These are phyloP conservation scores for Kwoniella sp. DNA, from an alignment of 768 basidiomycete species.

Conservation along the genomic window DNA sequence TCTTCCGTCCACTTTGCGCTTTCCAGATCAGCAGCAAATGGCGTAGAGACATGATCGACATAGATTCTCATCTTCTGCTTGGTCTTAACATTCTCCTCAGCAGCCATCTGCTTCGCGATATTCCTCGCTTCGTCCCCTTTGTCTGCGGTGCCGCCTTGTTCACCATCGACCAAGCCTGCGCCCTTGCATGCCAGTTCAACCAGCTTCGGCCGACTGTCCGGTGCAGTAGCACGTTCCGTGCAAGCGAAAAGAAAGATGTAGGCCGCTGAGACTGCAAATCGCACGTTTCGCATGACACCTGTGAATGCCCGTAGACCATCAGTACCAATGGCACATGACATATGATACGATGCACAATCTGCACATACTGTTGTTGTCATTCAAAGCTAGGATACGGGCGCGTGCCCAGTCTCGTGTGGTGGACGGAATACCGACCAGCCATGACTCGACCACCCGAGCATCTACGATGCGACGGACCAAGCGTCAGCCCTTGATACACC, in stretches of 20 bases:
- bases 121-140: conserved; percentile 12
- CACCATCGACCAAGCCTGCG: conserved; percentile 23
- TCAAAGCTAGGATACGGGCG: conserved; percentile 26
- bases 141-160: background rate
- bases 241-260: conserved; percentile 36
- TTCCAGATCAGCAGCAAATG: conserved; percentile 31
- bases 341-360: background rate
- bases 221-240: conserved; percentile 7
- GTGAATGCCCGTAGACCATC: background rate
- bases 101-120: background rate
- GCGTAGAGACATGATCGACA: conserved; percentile 33
- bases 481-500: no score
- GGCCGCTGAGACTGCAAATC: conserved; percentile 30
- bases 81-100: conserved; percentile 1
- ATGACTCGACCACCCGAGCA: conserved; percentile 35
- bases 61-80: conserved; percentile 27
- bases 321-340: background rate
- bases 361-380: conserved; percentile 24
- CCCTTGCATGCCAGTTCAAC: conserved; percentile 33
- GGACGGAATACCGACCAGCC: conserved; percentile 32
- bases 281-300: conserved; percentile 33
- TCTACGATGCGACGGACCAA: no score
- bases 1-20: conserved; percentile 36
- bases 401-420: conserved; percentile 26
- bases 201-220: conserved; percentile 24